phyloP scores from a whole-genome alignment of 148 eudicot species.

The Drosera capensis region DNA sequence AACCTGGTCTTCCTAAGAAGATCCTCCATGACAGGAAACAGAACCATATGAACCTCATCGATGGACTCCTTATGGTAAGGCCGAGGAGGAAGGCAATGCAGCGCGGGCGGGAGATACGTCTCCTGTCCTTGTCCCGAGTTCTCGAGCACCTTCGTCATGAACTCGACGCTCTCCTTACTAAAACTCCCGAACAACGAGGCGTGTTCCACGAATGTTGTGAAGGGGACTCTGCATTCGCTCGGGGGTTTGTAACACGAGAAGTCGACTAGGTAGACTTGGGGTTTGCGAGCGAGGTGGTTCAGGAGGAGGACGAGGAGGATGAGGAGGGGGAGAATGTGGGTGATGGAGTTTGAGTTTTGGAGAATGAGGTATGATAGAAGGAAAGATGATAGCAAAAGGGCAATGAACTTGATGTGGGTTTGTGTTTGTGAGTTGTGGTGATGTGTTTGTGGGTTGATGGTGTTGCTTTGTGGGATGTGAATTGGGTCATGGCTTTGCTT shows the following conservation, averaged over 20 bases:
- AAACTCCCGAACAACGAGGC: slow-evolving; percentile 11
- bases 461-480: slow-evolving; percentile 1
- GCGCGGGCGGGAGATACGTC: slow-evolving; percentile 59
- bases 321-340: slow-evolving; percentile 15
- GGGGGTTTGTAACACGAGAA: slow-evolving; percentile 66
- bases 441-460: neutral
- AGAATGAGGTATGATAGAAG: slow-evolving; percentile 19
- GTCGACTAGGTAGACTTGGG: slow-evolving; percentile 45
- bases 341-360: slow-evolving; percentile 13
- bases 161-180: slow-evolving; percentile 23
- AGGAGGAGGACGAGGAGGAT: slow-evolving; percentile 6
- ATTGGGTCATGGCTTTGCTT: slow-evolving; percentile 10
- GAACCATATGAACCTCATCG: slow-evolving; percentile 45
- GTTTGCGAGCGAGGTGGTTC: slow-evolving; percentile 4
- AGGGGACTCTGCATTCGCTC: slow-evolving; percentile 35
- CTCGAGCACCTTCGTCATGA: slow-evolving; percentile 42
- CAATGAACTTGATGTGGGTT: slow-evolving; percentile 15
- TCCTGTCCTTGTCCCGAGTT: slow-evolving; percentile 52
- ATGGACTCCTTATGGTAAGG: slow-evolving; percentile 32
- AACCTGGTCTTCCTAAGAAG: slow-evolving; percentile 39
- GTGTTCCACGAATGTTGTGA: slow-evolving; percentile 41
- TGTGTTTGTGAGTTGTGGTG: slow-evolving; percentile 6
- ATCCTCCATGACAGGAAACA: slow-evolving; percentile 48
- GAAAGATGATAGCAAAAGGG: slow-evolving; percentile 14
- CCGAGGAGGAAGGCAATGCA: slow-evolving; percentile 51